phyloP scores from a whole-genome alignment of 2,329 filamentous ascomycete genomes.

The Scorias spongiosa region DNA sequence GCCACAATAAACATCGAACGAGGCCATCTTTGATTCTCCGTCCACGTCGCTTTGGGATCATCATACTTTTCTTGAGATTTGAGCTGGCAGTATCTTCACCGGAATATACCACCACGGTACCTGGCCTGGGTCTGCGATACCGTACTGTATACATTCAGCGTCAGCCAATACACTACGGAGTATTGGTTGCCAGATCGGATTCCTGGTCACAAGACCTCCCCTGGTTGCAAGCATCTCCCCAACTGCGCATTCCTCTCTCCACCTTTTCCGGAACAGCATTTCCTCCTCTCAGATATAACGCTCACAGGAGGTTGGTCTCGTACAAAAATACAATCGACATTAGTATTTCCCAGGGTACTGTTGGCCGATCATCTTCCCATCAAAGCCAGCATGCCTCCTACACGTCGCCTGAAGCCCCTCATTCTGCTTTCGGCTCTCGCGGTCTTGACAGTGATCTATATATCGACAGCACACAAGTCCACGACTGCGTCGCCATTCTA shows the following conservation, averaged over 20 bases:
- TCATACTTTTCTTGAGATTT: no score
- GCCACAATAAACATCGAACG: no score
- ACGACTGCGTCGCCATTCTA: constrained; percentile 41
- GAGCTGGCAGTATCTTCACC: no score
- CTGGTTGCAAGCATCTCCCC: not conserved
- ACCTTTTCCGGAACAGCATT: not conserved
- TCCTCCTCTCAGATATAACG: not conserved
- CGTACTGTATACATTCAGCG: no score
- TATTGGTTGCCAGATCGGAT: no score
- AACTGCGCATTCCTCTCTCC: not conserved
- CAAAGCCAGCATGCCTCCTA: constrained; percentile 43
- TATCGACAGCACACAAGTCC: constrained; percentile 46
- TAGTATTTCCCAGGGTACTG: not conserved
- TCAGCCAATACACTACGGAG: no score
- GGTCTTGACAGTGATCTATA: constrained; percentile 56
- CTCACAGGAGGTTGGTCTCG: not conserved
- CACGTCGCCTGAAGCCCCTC: constrained; percentile 53
- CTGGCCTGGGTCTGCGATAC: no score
- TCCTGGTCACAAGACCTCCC: no score
- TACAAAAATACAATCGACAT: not conserved
- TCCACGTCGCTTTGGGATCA: no score
- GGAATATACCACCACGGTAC: no score
- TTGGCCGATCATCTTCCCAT: not conserved
- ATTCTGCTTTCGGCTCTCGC: constrained; percentile 48
- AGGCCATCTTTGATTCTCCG: no score